Conservation (phyloP, 441 rosid species). For the Sinapis alba region DNA sequence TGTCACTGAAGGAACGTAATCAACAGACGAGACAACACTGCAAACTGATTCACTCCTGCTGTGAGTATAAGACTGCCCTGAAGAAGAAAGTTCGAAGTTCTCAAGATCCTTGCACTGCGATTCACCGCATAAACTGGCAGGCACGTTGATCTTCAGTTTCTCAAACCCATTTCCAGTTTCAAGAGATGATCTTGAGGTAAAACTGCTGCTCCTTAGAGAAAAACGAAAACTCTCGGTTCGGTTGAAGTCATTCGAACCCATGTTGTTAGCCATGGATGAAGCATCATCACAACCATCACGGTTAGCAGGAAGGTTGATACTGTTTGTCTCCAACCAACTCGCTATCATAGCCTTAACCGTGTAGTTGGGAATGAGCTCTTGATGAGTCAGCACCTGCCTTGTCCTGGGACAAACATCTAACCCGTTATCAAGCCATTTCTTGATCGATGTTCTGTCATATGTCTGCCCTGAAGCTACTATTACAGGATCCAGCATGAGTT, state of each 20-base stretch:
- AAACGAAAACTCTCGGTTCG: constrained; percentile 51
- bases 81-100: constrained; percentile 51
- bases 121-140: constrained; percentile 52
- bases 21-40: constrained; percentile 71
- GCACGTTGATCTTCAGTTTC: constrained; percentile 53
- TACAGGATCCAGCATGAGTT: constrained; percentile 92
- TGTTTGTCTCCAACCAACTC: constrained; percentile 79
- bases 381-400: constrained; percentile 60
- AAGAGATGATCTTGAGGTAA: constrained; percentile 60
- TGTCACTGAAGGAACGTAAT: constrained; percentile 52
- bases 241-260: constrained; percentile 51
- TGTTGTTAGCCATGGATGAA: constrained; percentile 45
- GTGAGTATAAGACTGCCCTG: constrained; percentile 61
- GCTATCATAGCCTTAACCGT: constrained; percentile 90
- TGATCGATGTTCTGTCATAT: constrained; percentile 81
- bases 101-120: constrained; percentile 52
- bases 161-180: constrained; percentile 63
- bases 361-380: constrained; percentile 87
- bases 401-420: constrained; percentile 85
- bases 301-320: constrained; percentile 43
- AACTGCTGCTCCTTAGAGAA: constrained; percentile 54
- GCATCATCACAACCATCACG: constrained; percentile 42
- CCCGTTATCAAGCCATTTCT: constrained; percentile 86
- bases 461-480: constrained; percentile 96
- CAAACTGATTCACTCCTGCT: constrained; percentile 83